Evolutionary conservation across 306 rosid genomes (phyloP).

Genomic region (Prunus padus): DNA sequence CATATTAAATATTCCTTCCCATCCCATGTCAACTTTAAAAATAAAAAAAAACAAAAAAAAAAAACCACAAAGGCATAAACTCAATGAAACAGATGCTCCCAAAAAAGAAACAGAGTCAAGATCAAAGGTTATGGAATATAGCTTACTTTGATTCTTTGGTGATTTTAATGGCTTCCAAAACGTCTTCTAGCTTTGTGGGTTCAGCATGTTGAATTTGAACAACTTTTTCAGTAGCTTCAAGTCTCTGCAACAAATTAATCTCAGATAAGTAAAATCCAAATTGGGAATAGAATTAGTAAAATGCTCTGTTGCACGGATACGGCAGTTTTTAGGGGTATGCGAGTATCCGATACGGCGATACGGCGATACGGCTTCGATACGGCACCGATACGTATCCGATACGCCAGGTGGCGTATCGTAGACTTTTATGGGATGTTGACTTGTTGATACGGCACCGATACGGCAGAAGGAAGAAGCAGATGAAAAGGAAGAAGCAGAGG

Average conservation of each 20-base stretch:
- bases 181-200: conserved; percentile 24
- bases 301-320: too few relatives aligned
- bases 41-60: neutral
- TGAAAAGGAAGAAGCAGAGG: too few relatives aligned
- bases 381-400: too few relatives aligned
- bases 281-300: too few relatives aligned
- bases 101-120: neutral
- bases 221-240: conserved; percentile 26
- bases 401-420: too few relatives aligned
- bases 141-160: conserved; percentile 47
- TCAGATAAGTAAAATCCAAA: neutral
- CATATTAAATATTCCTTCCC: neutral
- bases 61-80: neutral
- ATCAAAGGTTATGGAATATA: conserved; percentile 1
- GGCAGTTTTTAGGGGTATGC: too few relatives aligned
- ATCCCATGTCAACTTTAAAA: too few relatives aligned
- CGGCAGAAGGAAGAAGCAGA: too few relatives aligned
- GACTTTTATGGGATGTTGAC: too few relatives aligned
- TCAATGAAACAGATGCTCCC: neutral
- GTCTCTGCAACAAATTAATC: conserved; percentile 24
- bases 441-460: too few relatives aligned
- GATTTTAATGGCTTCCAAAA: conserved; percentile 24
- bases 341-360: too few relatives aligned
- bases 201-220: conserved; percentile 16
- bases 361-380: too few relatives aligned